Evolutionary conservation across 164 flowering plant genomes (phyloP), one percentile per base, ranked within the genome.

Genomic region (Amborella trichopoda): DNA sequence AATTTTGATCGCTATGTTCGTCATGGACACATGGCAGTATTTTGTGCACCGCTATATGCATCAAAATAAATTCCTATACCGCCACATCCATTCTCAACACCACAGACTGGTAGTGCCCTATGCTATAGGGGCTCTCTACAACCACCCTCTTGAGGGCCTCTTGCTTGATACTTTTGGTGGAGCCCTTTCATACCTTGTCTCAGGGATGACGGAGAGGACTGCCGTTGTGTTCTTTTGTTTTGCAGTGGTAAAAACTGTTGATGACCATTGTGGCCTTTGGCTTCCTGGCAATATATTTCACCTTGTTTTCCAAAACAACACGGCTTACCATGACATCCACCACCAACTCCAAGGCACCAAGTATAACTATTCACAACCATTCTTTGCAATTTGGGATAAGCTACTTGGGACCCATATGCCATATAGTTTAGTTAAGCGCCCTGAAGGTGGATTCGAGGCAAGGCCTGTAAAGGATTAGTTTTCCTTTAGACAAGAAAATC

Each of bases 41-140:
- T 84, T 93, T 46, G 77, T 80, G 84, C 99, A 93, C 48, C 57
- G 99, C 45, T 88, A 77, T 61, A 84, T 91, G 96, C 99, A 91
- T 51, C 82, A 80, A 28, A 88, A 88, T 76, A 93, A 84, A 64
- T 93, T 87, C 62, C 49, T 93, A 58, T 88, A 84, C 63, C 70
- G 74, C 12, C 94, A 93, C 44, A 72, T 93, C 63, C 99, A 88
- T 66, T 84, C 96, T 26, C 91, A 70, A 32, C 99, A 88, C 56
- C 96, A 88, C 54, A 77, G 86, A 17, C 94, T 93, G 30, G 68
- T 84, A 25, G 99, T 87, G 3, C 99, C 99, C 2, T 93, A 93
- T 63, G 83, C 96, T 10, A 84, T 68, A 67, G 99, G 99, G 47
- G 99, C 99, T 50, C 59, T 88, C 1, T 93, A 93, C 69, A 88